A percentile compares a stretch with the other conserved stretches of the same genome.
Conservation (phyloP, 345 rosid genomes). For the Cardamine occulta region DNA sequence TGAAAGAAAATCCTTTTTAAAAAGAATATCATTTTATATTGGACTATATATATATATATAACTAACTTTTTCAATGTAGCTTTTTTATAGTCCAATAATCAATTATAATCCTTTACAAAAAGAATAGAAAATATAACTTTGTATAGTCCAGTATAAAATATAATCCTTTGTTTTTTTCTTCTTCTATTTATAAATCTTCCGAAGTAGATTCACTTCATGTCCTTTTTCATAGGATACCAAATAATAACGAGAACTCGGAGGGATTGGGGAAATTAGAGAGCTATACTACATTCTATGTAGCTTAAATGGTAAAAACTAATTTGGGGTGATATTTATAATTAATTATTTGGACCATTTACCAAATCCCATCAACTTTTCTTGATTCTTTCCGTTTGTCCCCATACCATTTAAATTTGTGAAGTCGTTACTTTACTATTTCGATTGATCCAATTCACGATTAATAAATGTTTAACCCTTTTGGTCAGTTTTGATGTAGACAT, state of each 20-base stretch:
- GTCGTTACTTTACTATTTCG: constrained; percentile 29
- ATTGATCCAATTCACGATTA: constrained; percentile 29
- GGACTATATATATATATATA: no score
- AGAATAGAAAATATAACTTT: no score
- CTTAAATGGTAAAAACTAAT: constrained; percentile 35
- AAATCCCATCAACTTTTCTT: constrained; percentile 41
- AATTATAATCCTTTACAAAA: no score
- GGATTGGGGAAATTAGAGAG: constrained; percentile 2
- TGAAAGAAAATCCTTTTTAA: not conserved
- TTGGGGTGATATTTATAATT: not conserved
- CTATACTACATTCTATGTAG: not conserved
- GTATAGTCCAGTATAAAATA: not conserved
- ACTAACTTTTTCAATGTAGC: no score
- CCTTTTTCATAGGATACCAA: constrained; percentile 34
- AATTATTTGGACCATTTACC: constrained; percentile 37
- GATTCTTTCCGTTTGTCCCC: constrained; percentile 37
- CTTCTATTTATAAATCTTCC: not conserved
- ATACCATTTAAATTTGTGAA: constrained; percentile 41
- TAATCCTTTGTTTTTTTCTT: not conserved
- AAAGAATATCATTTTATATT: no score
- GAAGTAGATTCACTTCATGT: not conserved
- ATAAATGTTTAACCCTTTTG: constrained; percentile 30
- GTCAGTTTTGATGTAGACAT: constrained; percentile 40
- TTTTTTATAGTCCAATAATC: no score
- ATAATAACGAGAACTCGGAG: constrained; percentile 6